A percentile compares a stretch with the other conserved stretches of the same genome.
These are phyloP conservation scores for Coelastrella sp. DNA, from an alignment of 139 green algal genomes.

Conservation along the genomic window DNA sequence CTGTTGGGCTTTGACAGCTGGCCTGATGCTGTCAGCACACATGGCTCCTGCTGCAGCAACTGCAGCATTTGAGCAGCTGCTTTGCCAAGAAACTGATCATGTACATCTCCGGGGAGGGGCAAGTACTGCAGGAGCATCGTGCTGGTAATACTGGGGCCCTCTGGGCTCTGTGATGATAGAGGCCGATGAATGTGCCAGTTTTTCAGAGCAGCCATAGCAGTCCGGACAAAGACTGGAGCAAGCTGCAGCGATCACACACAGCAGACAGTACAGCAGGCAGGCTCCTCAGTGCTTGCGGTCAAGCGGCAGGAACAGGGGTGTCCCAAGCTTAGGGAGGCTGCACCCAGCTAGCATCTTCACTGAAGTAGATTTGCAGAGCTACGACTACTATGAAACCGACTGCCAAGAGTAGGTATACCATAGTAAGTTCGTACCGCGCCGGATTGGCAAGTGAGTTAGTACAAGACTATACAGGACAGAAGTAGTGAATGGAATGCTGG, in stretches of 20 bases:
- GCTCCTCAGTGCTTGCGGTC: no score
- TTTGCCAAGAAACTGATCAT: not conserved
- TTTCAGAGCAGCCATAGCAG: constrained; percentile 2
- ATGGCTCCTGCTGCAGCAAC: not conserved
- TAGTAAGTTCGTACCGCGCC: no score
- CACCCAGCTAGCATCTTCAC: no score
- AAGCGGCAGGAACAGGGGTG: no score
- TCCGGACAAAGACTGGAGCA: not conserved
- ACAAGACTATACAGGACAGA: no score
- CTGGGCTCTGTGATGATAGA: not conserved
- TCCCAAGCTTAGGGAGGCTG: no score
- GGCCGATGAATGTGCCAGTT: not conserved
- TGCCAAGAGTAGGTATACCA: no score
- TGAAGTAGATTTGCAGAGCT: no score
- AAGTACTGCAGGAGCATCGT: constrained; percentile 13
- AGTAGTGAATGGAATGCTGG: no score
- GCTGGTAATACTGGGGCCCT: not conserved
- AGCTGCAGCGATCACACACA: no score
- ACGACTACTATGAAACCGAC: no score
- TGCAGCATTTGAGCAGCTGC: constrained; percentile 7
- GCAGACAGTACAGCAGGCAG: not conserved
- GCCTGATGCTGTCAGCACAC: constrained; percentile 28
- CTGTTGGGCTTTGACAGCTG: not conserved
- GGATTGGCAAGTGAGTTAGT: no score
- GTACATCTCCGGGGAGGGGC: constrained; percentile 12